phyloP scores from a whole-genome alignment of 2,329 filamentous ascomycete species.

The Xylariaceae sp. region DNA sequence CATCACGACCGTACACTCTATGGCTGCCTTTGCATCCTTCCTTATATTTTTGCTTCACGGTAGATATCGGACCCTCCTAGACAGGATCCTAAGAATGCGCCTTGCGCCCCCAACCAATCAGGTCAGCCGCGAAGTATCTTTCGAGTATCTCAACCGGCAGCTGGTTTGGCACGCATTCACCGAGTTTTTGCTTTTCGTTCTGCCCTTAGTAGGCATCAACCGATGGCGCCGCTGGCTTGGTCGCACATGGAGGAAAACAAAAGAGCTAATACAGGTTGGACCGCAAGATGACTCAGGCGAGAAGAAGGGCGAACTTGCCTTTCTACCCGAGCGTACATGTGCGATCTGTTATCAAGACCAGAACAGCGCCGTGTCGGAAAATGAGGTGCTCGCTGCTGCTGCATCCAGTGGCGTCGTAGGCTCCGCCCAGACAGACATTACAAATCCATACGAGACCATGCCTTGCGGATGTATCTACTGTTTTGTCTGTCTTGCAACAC shows the following conservation, averaged over 20 bases:
- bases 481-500: constrained; percentile 89
- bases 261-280: constrained; percentile 55
- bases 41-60: constrained; percentile 88
- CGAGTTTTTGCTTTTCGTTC: constrained; percentile 92
- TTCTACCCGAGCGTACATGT: constrained; percentile 89
- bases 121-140: constrained; percentile 86
- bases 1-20: constrained; percentile 70
- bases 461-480: constrained; percentile 93
- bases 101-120: constrained; percentile 81
- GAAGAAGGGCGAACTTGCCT: constrained; percentile 70
- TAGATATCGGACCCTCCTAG: constrained; percentile 83
- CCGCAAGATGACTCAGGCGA: constrained; percentile 45
- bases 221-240: constrained; percentile 89
- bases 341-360: constrained; percentile 96
- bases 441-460: constrained; percentile 89
- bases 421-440: constrained; percentile 86
- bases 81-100: constrained; percentile 78
- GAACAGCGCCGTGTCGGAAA: constrained; percentile 71
- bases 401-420: constrained; percentile 75
- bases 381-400: constrained; percentile 68
- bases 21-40: constrained; percentile 80
- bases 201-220: constrained; percentile 94
- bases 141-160: constrained; percentile 96
- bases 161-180: constrained; percentile 99
- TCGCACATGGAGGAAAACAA: constrained; percentile 79